Percentiles rank a stretch among this genome's conserved stretches.
Evolutionary conservation across 768 basidiomycete genomes (phyloP).

Genomic region (Dioszegia aurantiaca): DNA sequence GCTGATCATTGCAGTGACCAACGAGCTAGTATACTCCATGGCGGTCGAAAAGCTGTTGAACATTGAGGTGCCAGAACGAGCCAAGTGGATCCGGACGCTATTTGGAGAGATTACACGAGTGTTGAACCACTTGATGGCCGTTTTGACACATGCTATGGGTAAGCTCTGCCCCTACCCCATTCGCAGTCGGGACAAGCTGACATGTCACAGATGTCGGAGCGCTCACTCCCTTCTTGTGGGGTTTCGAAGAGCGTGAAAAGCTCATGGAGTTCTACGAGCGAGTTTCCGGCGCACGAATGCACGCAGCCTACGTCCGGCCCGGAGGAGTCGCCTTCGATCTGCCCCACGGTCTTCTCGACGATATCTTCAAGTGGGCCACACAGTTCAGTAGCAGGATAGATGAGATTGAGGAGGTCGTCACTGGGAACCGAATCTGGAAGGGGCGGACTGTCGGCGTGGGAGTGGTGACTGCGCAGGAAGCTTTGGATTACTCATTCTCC

Average conservation of each 20-base stretch:
- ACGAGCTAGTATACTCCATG: slow-evolving; percentile 93
- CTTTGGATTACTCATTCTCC: slow-evolving; percentile 86
- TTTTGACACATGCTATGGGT: slow-evolving; percentile 61
- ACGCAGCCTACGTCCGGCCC: slow-evolving; percentile 95
- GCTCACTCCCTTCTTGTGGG: slow-evolving; percentile 97
- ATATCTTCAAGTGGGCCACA: slow-evolving; percentile 97
- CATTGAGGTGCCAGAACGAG: slow-evolving; percentile 92
- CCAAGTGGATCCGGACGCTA: slow-evolving; percentile 95
- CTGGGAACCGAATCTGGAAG: slow-evolving; percentile 98
- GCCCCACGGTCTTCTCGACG: slow-evolving; percentile 95
- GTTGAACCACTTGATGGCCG: slow-evolving; percentile 95
- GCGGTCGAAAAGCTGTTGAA: slow-evolving; percentile 98
- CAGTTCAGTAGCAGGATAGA: slow-evolving; percentile 87
- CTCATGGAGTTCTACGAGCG: slow-evolving; percentile 99
- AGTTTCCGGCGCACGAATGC: slow-evolving; percentile 93
- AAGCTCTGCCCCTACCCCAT: slow-evolving; percentile 14
- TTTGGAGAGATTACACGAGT: slow-evolving; percentile 97
- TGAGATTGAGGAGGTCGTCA: slow-evolving; percentile 97
- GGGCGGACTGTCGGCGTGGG: slow-evolving; percentile 87
- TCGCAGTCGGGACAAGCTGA: slow-evolving; percentile 7
- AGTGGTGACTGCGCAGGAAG: slow-evolving; percentile 84
- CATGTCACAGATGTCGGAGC: slow-evolving; percentile 72
- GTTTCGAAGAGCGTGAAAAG: slow-evolving; percentile 99
- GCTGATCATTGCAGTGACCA: slow-evolving; percentile 73
- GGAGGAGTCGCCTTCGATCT: slow-evolving; percentile 97